phyloP scores from a whole-genome alignment of 495 filamentous ascomycete species.

The Podospora pseudoanserina region DNA sequence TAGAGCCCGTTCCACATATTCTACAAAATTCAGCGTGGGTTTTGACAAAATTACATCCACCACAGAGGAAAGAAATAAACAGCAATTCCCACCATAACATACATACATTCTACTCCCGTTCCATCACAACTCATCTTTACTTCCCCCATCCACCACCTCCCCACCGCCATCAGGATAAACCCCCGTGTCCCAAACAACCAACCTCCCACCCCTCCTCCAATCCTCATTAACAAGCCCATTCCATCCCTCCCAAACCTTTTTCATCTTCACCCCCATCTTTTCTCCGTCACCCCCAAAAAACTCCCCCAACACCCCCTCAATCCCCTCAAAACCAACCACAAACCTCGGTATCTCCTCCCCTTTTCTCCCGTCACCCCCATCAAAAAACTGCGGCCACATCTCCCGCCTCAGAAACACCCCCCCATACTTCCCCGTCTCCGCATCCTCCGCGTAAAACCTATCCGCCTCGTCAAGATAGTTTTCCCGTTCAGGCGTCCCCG shows the following conservation, averaged over 20 bases:
- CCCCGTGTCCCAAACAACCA: slow-evolving; percentile 71
- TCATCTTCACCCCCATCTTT: slow-evolving; percentile 42
- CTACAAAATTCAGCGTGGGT: too few species aligned
- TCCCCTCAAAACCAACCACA: slow-evolving; percentile 54
- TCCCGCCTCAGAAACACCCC: slow-evolving; percentile 51
- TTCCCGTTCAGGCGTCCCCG: slow-evolving; percentile 48
- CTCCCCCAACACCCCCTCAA: slow-evolving; percentile 41
- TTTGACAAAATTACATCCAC: too few species aligned
- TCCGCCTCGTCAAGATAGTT: slow-evolving; percentile 85
- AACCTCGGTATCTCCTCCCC: slow-evolving; percentile 50
- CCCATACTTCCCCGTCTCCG: slow-evolving; percentile 20
- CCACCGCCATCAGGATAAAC: slow-evolving; percentile 20
- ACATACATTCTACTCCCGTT: not conserved
- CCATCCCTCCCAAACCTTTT: slow-evolving; percentile 64
- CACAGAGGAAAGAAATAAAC: too few species aligned
- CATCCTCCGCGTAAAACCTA: slow-evolving; percentile 61
- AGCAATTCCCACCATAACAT: not conserved
- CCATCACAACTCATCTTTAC: slow-evolving; percentile 2
- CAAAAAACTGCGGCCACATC: slow-evolving; percentile 34
- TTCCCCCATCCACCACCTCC: not conserved
- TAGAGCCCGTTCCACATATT: too few species aligned
- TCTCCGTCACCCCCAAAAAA: slow-evolving; percentile 41
- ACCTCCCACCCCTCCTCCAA: slow-evolving; percentile 74
- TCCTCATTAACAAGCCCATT: slow-evolving; percentile 90
- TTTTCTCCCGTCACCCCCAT: slow-evolving; percentile 22